Base-by-base conservation (phyloP, 148 eudicot species). In the Fallopia convolvulus region DNA sequence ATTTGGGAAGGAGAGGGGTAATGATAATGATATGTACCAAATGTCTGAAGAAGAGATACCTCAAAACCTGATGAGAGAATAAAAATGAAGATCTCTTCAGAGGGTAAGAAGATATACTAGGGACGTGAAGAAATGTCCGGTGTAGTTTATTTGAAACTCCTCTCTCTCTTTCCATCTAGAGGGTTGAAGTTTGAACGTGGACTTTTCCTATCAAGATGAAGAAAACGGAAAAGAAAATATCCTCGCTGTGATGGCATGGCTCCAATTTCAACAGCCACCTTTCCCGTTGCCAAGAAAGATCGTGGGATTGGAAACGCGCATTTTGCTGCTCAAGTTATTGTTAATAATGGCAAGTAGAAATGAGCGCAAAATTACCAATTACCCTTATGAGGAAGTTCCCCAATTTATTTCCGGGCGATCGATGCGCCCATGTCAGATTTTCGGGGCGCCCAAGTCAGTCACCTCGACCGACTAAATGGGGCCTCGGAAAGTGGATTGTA, bases 221-320 rank as follows among this genome's bases (percentile, higher is more conserved):
- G 39, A 30, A 61, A 61, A 61, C 23, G 70, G 5, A 11, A 61
- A 68, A 68, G 46, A 39, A 5, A 39, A 32, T 8, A 63, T 63
- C 39, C 17, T 63, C 17, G 39, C 33, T 55, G 61, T n/a, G 23
- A 20, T 55, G 60, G 17, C 33, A n/a, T 18, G 61, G 21, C 36
- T 68, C 72, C 42, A 68, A 63, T 5, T 63, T 63, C 46, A 39
- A 68, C 72, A 68, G 72, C 20, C 72, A 68, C 20, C 72, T 68
- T 68, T 68, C 42, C 72, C 44, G 20, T 68, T 68, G 72, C 72
- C 72, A 68, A 68, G 72, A 68, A 68, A 36, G 44, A 68, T 68
- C 72, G 72, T 68, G 46, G 72, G 72, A 68, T 68, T 68, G 72
- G 46, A 33, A 1, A 36, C 72, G 72, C 72, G 72, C 72, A 39